Evolutionary conservation across 176 grass and related monocot species (phyloP).

Genomic region (Coix lacrymajobi): DNA sequence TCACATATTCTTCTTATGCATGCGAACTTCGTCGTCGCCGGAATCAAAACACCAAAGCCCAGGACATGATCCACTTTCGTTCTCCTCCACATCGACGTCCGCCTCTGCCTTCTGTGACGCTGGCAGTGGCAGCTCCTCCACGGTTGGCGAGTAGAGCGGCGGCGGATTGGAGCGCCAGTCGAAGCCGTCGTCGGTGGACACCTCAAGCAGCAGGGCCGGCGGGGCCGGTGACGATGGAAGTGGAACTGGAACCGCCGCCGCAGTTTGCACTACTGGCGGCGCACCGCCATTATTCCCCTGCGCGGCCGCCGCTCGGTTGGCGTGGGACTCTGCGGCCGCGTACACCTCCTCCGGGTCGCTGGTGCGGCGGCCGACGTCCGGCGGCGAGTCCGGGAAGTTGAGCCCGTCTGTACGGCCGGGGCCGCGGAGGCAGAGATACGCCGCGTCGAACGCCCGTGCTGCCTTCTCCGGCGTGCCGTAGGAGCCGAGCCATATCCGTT

Average conservation of each 20-base stretch:
- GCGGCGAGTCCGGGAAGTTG: slow-evolving; percentile 50
- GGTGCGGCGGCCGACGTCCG: background rate
- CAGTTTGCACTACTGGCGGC: too few relatives aligned
- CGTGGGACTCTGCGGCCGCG: background rate
- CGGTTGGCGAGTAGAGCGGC: slow-evolving; percentile 6
- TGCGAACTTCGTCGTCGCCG: background rate
- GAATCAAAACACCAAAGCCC: background rate
- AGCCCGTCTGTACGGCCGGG: slow-evolving; percentile 1
- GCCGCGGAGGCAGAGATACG: slow-evolving; percentile 49
- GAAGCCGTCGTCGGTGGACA: background rate
- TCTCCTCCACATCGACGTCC: background rate
- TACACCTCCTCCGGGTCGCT: slow-evolving; percentile 23
- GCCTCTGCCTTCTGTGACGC: background rate
- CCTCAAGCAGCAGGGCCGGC: background rate
- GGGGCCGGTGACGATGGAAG: background rate
- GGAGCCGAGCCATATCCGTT: slow-evolving; percentile 53
- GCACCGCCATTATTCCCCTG: too few relatives aligned
- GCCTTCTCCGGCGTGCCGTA: slow-evolving; percentile 49
- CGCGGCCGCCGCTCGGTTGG: background rate
- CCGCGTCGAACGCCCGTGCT: slow-evolving; percentile 53
- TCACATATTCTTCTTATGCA: background rate
- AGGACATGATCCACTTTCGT: background rate
- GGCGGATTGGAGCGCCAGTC: background rate
- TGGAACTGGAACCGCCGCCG: background rate
- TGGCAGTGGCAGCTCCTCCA: background rate